A percentile compares a stretch with the other conserved stretches of the same genome.
Conservation (phyloP, 78 protist genomes). For the Emiliania huxleyi region DNA sequence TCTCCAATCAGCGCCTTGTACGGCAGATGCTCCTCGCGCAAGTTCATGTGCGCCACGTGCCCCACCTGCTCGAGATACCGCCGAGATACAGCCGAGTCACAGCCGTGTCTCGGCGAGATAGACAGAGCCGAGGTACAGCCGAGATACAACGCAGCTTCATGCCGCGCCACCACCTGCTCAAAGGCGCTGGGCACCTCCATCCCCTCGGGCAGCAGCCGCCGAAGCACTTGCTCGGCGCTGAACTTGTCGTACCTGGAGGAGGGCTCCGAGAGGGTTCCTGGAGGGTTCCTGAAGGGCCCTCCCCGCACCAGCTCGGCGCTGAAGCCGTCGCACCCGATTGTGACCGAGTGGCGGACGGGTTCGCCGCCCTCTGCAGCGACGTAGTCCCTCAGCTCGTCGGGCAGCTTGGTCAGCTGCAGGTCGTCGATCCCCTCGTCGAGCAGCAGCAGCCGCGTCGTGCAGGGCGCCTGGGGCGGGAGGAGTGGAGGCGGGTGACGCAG, state of each 20-base stretch:
- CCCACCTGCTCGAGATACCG: conserved; percentile 86
- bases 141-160: no score
- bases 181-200: background rate
- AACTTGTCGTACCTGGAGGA: background rate
- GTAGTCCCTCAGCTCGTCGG: background rate
- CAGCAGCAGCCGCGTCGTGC: background rate
- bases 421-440: background rate
- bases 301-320: no score
- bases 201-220: conserved; percentile 9
- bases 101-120: no score
- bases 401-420: background rate
- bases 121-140: no score
- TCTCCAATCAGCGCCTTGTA: conserved; percentile 84
- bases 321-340: no score
- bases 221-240: conserved; percentile 27
- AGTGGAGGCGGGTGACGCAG: no score
- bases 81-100: no score
- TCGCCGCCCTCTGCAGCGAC: background rate
- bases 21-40: conserved; percentile 76
- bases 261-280: no score
- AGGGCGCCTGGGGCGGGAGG: no score
- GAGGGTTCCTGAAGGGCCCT: no score
- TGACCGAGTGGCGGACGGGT: background rate
- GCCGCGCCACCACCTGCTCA: no score
- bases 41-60: conserved; percentile 90